Conservation (phyloP, 2,329 filamentous ascomycete genomes). For the Neofusicoccum umdonicola region DNA sequence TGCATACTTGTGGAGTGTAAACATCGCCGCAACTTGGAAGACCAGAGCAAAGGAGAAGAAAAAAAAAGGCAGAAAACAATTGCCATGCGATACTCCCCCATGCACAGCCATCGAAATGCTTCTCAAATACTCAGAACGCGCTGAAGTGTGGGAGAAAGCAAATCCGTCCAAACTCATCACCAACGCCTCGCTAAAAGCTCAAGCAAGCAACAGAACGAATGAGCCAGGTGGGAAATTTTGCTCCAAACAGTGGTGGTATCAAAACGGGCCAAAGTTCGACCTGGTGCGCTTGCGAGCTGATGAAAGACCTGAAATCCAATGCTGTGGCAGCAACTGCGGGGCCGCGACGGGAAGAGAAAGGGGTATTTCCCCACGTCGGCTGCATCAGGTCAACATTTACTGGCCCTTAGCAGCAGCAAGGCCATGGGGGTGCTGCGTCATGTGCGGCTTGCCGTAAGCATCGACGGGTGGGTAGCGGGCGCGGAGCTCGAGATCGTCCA, state of each 20-base stretch:
- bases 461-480: slow-evolving; percentile 66
- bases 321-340: not conserved
- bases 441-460: slow-evolving; percentile 38
- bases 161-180: not conserved
- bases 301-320: not conserved
- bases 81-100: not conserved
- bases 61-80: not conserved
- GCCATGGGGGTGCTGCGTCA: slow-evolving; percentile 31
- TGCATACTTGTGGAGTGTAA: not conserved
- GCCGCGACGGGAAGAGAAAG: not conserved
- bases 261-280: not conserved
- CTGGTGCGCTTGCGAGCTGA: slow-evolving; percentile 9
- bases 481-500: slow-evolving; percentile 75
- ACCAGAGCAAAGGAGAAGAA: not conserved
- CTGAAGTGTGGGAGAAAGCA: not conserved
- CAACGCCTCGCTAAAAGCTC: slow-evolving; percentile 15
- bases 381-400: slow-evolving; percentile 18
- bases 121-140: not conserved
- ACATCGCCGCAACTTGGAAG: not conserved
- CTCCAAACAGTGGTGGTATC: slow-evolving; percentile 6
- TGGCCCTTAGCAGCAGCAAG: slow-evolving; percentile 36
- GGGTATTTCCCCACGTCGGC: not conserved
- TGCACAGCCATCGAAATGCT: not conserved
- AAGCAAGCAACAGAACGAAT: slow-evolving; percentile 11
- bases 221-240: slow-evolving; percentile 2